Conservation (phyloP, 2,329 filamentous ascomycete species). For the Venturia aucupariae region DNA sequence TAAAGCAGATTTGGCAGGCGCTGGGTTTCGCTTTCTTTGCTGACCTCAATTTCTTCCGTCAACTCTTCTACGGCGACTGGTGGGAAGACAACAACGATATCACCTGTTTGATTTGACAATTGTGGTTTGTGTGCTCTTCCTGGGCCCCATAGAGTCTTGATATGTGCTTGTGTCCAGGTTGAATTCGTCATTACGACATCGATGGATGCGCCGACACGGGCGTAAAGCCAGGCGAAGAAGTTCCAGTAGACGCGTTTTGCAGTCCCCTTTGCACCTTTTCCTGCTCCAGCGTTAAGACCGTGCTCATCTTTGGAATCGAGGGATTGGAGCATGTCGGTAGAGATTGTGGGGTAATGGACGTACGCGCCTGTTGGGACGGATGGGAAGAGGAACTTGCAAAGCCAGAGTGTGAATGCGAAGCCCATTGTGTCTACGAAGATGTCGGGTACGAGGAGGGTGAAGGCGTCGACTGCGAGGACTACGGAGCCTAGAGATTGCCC, state of each 20-base stretch:
- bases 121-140: neutral
- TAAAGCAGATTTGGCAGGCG: slow-evolving; percentile 73
- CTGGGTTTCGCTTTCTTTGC: slow-evolving; percentile 55
- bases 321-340: slow-evolving; percentile 88
- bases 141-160: slow-evolving; percentile 32
- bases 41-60: slow-evolving; percentile 63
- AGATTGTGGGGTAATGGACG: slow-evolving; percentile 97
- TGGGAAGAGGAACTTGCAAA: slow-evolving; percentile 75
- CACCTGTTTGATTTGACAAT: neutral
- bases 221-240: slow-evolving; percentile 73
- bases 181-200: slow-evolving; percentile 98
- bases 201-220: slow-evolving; percentile 69
- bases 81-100: slow-evolving; percentile 62
- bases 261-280: slow-evolving; percentile 58
- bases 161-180: slow-evolving; percentile 79
- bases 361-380: slow-evolving; percentile 80
- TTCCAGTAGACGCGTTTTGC: slow-evolving; percentile 80
- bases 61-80: slow-evolving; percentile 86
- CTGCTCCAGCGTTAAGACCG: slow-evolving; percentile 76
- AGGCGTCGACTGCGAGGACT: slow-evolving; percentile 81
- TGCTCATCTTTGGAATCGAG: slow-evolving; percentile 22
- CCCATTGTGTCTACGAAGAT: slow-evolving; percentile 98
- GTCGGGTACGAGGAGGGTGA: slow-evolving; percentile 84
- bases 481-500: slow-evolving; percentile 91
- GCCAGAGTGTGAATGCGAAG: slow-evolving; percentile 80